Evolutionary conservation across 257 asterid species (phyloP).

Genomic region (Jasminum sambac): DNA sequence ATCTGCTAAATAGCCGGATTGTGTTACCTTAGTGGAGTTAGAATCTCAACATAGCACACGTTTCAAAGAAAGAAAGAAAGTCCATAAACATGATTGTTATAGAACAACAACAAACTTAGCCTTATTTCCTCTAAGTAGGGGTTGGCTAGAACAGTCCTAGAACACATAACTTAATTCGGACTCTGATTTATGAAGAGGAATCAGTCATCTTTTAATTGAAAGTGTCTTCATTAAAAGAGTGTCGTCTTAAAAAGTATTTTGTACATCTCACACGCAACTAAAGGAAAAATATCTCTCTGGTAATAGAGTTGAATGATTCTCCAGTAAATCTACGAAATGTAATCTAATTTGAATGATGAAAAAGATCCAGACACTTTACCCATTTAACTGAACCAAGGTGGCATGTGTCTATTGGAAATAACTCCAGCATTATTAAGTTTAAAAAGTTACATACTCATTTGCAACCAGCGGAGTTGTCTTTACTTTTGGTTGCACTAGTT

Average conservation of each 20-base stretch:
- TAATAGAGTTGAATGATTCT: not conserved
- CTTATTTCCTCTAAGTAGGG: no score
- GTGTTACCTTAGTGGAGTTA: not conserved
- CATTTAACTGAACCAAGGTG: not conserved
- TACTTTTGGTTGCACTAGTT: conserved; percentile 58
- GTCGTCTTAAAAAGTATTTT: not conserved
- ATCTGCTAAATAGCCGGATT: not conserved
- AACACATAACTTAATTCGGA: not conserved
- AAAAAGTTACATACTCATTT: conserved; percentile 44
- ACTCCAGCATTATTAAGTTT: conserved; percentile 21
- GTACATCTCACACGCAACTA: not conserved
- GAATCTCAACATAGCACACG: not conserved
- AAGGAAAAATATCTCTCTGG: not conserved
- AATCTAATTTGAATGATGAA: not conserved
- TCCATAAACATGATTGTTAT: not conserved
- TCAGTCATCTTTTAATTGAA: not conserved
- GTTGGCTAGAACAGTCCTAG: no score
- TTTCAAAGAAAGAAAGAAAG: not conserved
- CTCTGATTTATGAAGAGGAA: not conserved
- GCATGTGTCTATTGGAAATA: conserved; percentile 3
- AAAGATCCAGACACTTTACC: conserved; percentile 1
- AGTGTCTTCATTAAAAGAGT: not conserved
- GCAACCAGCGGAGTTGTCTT: conserved; percentile 43
- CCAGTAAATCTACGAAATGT: not conserved
- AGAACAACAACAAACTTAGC: no score